Percentiles rank a stretch among this genome's conserved stretches.
Conservation (phyloP, 2,329 filamentous ascomycete species). For the Sphaerostilbella broomeana region DNA sequence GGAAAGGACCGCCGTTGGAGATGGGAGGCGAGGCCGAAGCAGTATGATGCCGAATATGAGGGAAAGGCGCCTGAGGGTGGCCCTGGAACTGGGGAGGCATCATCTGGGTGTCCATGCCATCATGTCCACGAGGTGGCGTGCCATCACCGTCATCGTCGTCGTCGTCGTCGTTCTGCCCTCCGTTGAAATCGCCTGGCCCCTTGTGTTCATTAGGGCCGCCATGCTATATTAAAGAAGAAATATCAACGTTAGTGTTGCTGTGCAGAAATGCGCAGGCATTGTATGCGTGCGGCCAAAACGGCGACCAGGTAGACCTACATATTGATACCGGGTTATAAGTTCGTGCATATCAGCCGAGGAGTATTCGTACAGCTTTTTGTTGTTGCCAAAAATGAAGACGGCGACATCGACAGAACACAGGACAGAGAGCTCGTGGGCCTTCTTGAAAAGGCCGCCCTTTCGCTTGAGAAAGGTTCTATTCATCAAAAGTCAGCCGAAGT, state of each 20-base stretch:
- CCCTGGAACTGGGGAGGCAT: slow-evolving; percentile 65
- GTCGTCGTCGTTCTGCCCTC: slow-evolving; percentile 79
- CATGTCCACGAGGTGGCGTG: slow-evolving; percentile 61
- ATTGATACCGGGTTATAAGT: slow-evolving; percentile 81
- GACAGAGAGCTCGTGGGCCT: slow-evolving; percentile 96
- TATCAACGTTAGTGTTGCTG: no score
- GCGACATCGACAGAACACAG: slow-evolving; percentile 97
- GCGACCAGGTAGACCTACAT: slow-evolving; percentile 53
- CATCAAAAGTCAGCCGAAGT: slow-evolving; percentile 17
- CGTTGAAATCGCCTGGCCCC: slow-evolving; percentile 85
- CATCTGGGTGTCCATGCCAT: slow-evolving; percentile 48
- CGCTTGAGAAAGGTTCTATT: slow-evolving; percentile 91
- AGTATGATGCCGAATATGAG: slow-evolving; percentile 74
- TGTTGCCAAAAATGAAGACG: slow-evolving; percentile 96
- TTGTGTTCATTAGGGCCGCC: slow-evolving; percentile 93
- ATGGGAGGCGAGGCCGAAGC: slow-evolving; percentile 87
- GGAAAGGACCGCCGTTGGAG: slow-evolving; percentile 65
- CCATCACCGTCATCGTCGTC: slow-evolving; percentile 64
- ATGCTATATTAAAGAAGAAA: slow-evolving; percentile 53
- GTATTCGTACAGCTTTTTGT: slow-evolving; percentile 98
- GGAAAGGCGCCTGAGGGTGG: slow-evolving; percentile 54
- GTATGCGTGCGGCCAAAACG: slow-evolving; percentile 12
- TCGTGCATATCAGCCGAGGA: slow-evolving; percentile 91
- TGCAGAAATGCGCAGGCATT: not conserved
- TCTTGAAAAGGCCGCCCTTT: slow-evolving; percentile 98